These are phyloP conservation scores for Yarrowia yakushimensis DNA, from an alignment of 805 yeast species.

Conservation along the genomic window DNA sequence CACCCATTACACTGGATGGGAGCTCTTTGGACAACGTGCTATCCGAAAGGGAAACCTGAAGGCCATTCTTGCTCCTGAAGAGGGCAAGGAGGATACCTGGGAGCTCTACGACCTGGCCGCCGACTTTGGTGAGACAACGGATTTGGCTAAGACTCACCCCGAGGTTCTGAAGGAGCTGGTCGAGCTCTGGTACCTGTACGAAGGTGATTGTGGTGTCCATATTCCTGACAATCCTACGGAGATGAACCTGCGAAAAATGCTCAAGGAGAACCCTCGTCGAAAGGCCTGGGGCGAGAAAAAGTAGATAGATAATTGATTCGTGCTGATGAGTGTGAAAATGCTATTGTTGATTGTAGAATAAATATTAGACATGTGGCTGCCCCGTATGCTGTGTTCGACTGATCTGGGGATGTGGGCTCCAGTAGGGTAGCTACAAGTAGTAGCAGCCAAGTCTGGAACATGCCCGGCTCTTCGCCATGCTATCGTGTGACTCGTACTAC, in stretches of 20 bases:
- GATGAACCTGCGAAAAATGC: conserved; percentile 18
- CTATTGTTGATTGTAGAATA: not conserved
- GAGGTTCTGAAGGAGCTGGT: conserved; percentile 44
- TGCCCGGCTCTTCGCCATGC: too few species aligned
- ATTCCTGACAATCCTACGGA: conserved; percentile 15
- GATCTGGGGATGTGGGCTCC: too few species aligned
- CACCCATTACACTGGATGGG: conserved; percentile 46
- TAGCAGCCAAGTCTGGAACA: too few species aligned
- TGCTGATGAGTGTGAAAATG: not conserved
- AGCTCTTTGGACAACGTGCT: conserved; percentile 55
- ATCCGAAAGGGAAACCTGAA: conserved; percentile 50
- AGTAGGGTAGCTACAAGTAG: too few species aligned
- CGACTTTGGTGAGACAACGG: conserved; percentile 53
- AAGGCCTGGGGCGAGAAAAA: conserved; percentile 1
- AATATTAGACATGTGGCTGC: not conserved
- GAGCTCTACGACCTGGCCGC: conserved; percentile 38
- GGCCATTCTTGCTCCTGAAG: conserved; percentile 47
- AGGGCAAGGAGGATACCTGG: conserved; percentile 48
- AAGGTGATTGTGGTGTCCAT: conserved; percentile 37
- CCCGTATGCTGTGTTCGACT: too few species aligned
- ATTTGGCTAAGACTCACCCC: conserved; percentile 42
- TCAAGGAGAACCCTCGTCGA: conserved; percentile 8
- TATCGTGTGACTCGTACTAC: too few species aligned
- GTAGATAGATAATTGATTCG: not conserved
- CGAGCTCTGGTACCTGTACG: conserved; percentile 50